phyloP scores from a whole-genome alignment of 2,329 filamentous ascomycete genomes.

The Chrysosporium queenslandicum region DNA sequence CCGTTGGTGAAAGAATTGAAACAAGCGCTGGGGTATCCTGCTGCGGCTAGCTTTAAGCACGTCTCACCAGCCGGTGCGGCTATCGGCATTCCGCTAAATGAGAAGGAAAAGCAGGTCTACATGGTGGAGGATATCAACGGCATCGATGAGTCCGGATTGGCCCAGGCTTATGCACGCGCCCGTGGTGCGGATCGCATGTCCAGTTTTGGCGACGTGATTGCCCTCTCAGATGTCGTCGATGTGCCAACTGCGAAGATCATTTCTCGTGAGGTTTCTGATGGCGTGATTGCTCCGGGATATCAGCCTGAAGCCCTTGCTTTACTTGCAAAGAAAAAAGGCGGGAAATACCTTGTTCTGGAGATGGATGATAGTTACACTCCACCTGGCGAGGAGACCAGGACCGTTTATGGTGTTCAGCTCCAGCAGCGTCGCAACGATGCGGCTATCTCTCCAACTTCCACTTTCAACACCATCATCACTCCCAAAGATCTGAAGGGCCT shows the following conservation, averaged over 20 bases:
- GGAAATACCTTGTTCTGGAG: constrained; percentile 90
- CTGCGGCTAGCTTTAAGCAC: constrained; percentile 97
- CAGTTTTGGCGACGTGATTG: constrained; percentile 94
- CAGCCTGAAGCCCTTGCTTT: constrained; percentile 77
- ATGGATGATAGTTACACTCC: constrained; percentile 85
- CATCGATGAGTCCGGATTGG: constrained; percentile 73
- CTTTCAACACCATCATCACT: constrained; percentile 75
- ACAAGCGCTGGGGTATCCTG: constrained; percentile 73
- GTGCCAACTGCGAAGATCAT: constrained; percentile 94
- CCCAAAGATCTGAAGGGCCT: constrained; percentile 67
- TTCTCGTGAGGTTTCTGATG: constrained; percentile 93
- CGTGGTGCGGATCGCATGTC: constrained; percentile 97
- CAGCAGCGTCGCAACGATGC: constrained; percentile 90
- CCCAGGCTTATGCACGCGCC: constrained; percentile 91
- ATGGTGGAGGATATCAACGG: constrained; percentile 94
- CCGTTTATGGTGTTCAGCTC: constrained; percentile 80
- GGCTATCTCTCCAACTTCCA: constrained; percentile 65
- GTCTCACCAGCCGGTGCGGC: constrained; percentile 94
- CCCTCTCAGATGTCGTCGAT: constrained; percentile 82
- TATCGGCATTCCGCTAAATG: constrained; percentile 75
- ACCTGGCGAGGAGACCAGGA: constrained; percentile 63
- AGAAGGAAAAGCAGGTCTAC: constrained; percentile 91
- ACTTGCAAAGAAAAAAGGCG: constrained; percentile 94
- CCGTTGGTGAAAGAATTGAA: constrained; percentile 93
- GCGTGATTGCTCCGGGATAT: constrained; percentile 85